Evolutionary conservation across 306 rosid genomes (phyloP), one percentile per base, ranked within the genome.

Genomic region (Amphicarpaea edgeworthii): DNA sequence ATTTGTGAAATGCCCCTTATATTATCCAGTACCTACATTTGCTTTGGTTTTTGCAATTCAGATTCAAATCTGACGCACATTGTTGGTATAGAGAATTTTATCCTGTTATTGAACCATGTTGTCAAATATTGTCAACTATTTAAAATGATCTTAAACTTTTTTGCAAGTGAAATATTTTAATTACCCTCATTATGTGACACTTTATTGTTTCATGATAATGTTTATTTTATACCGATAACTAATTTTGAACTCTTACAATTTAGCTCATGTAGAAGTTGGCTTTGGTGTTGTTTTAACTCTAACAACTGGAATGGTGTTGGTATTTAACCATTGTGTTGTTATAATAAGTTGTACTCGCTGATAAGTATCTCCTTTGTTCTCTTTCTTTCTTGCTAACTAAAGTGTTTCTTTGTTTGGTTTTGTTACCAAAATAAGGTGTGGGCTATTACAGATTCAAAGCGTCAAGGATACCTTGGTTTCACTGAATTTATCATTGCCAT

Each of bases 401-500:
- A 68, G 32, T 66, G 46, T 58, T 82, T 65, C 30, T 84, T 60
- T 57, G 49, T 76, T 38, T 49, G 65, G 63, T 67, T 70, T 53
- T 47, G 19, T 73, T 67, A 14, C 51, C 28, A 37, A 72, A 79
- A 71, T 50, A 46, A 96, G 99, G 92, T 89, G 66, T 96, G 99
- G 99, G 98, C 93, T 50, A 88, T 96, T 75, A 90, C 99, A 41
- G 99, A 96, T 86, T 89, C 91, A 3, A 96, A 88, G 87, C 87
- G 97, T 72, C 97, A 90, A 80, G 99, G 99, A 34, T 96, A 85
- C 85, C 97, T 96, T 70, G 97, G 98, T 51, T 83, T 96, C 68
- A 79, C 72, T 28, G 99, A 96, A 83, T 96, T 92, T 57, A 73
- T 96, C 73, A 73, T 85, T 67, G 93, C 98, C 61, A 89, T 92